Evolutionary conservation across 139 green algal genomes (phyloP), one percentile per base, ranked within the genome.

Genomic region (Diplosphaera chodatii): DNA sequence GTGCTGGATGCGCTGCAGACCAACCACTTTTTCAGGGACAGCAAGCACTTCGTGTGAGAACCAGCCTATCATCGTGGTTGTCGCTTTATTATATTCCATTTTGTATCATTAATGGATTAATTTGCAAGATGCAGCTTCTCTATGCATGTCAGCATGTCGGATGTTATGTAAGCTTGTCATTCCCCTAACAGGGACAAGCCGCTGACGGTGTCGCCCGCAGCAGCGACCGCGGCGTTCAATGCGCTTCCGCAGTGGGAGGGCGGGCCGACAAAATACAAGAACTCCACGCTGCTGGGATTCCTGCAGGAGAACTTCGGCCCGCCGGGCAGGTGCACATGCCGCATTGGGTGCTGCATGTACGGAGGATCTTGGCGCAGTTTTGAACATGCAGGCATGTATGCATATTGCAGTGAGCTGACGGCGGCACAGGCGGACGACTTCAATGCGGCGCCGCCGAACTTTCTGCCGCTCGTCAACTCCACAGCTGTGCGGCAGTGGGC

Each of bases 111-210:
- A n/a, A n/a, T n/a, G n/a, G n/a, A n/a, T n/a, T n/a, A n/a, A n/a
- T n/a, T n/a, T n/a, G n/a, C n/a, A n/a, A n/a, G n/a, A n/a, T n/a
- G n/a, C n/a, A n/a, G n/a, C n/a, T n/a, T n/a, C n/a, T n/a, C n/a
- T n/a, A n/a, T n/a, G n/a, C n/a, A n/a, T n/a, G n/a, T n/a, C n/a
- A n/a, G n/a, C n/a, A n/a, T n/a, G n/a, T n/a, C n/a, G n/a, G n/a
- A n/a, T n/a, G n/a, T n/a, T n/a, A n/a, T n/a, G n/a, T n/a, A n/a
- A n/a, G n/a, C n/a, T n/a, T n/a, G n/a, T n/a, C n/a, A n/a, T n/a
- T n/a, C n/a, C n/a, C n/a, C n/a, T n/a, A n/a, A n/a, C 72, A 82
- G 77, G 3, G 77, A 82, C 48, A 82, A 75, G 77, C 72, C 72
- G 4, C 74, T 82, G 22, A 56, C 32, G 18, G 67, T 64, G 5